Evolutionary conservation across 2,329 filamentous ascomycete species (phyloP), one percentile per base, ranked within the genome.

Genomic region (Colletotrichum sp.): DNA sequence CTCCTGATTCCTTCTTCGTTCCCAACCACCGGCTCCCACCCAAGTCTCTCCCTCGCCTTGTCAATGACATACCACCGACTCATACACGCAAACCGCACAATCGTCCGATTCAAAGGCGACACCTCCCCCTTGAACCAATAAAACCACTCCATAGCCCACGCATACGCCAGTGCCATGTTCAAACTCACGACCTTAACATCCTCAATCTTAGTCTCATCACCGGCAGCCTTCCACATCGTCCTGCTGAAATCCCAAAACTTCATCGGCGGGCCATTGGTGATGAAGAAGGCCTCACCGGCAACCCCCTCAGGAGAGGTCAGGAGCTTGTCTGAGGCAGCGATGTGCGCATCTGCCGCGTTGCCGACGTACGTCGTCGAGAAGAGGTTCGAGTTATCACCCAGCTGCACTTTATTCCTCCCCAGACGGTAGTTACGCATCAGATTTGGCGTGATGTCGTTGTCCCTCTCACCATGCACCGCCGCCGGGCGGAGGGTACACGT

Each of bases 341-440:
- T 83, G 80, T 94, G 92, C 1, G 91, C 91, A 79, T 92, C 88
- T 2, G 91, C 92, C 28, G 92, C 88, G 82, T 94, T 94, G 76
- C 88, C 88, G 10, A 93, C 90, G 81, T 93, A 94, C 24, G 92
- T 92, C 80, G 91, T 93, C 82, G 94, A 92, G 81, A 92, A 92
- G 12, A 94, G 85, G 79, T 94, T 94, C 77, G 87, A 86, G 76
- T 91, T 92, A 21, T 88, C 82, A 60, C 92, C 92, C 10, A 94
- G 86, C 78, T 94, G 89, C 83, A 92, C 90, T 63, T 88, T 87
- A 2, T 92, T 90, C 69, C 91, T 88, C 71, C 85, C 83, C 39
- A 89, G 86, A n/a, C 86, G 82, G 24, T 91, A 90, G 71, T 90
- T 89, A 68, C 89, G 86, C 77, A 92, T 86, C 70, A 94, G 87